Evolutionary conservation across 345 rosid species (phyloP), one percentile per base, ranked within the genome.

Genomic region (Litchi chinensis): DNA sequence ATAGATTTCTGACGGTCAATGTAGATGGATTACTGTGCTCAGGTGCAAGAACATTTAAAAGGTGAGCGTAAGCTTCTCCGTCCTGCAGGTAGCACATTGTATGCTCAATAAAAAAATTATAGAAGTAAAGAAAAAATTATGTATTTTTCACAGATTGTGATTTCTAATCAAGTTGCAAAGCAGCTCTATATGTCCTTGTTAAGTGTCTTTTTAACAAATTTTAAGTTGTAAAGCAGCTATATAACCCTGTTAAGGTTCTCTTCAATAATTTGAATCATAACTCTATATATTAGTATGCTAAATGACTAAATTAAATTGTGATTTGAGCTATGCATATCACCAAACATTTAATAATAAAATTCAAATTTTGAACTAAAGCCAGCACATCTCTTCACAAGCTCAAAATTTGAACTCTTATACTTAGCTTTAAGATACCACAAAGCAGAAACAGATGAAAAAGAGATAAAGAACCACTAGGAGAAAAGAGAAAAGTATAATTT

Each of bases 11-110:
- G 60, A 80, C 88, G 10, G 86, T 60, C 78, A 91, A 80, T 26
- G 90, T 87, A 37, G 97, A 91, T 40, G 93, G 76, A 83, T 87
- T 92, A 63, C 86, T 87, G 70, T 86, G 91, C 86, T 96, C 99
- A 44, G 98, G 97, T 73, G 97, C 98, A 76, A 96, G 89, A 65
- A 96, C 92, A 78, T 96, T 94, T 77, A 96, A 83, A 80, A 96
- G 97, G 81, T 91, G 81, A n/a, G 94, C 91, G 87, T 96, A 96
- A 79, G 98, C 99, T 86, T 91, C 99, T 28, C 92, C 99, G 83
- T 96, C 99, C 99, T 96, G 90, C 86, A 90, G 21, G 57, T 67
- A 78, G 48, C 52, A 78, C 43, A 77, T 73, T 22, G 77, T 67
- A 71, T 62, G 65, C 44, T 79, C 74, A 83, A 72, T 41, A 32